Base-by-base conservation (phyloP, 140 eudicot genomes). In the Stevia rebaudiana region DNA sequence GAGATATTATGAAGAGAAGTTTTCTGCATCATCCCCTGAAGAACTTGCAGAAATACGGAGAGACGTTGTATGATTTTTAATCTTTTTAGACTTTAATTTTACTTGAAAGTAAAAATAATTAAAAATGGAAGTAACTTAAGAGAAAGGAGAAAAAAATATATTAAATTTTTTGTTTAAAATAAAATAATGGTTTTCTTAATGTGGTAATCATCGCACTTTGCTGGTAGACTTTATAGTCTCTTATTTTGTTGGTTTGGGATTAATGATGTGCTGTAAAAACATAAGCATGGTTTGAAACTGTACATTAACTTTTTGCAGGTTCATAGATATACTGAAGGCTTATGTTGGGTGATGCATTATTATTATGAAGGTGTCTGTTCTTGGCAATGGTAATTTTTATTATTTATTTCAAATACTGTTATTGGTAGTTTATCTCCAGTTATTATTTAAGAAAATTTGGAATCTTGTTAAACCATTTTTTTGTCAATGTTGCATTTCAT, bases 321-420 rank as follows among this genome's bases (percentile, higher is more conserved):
- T 8, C 61, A 65, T 69, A 91, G 70, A 65, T 91, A 91, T 70
- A 75, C 85, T 0, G 96, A 91, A 83, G 98, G 98, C n/a, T 78
- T 91, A 63, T 91, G 98, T 76, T 91, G 98, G 98, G 95, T 88
- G 65, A 91, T 91, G 98, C 95, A 81, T 55, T 91, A 91, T 80
- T 91, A 91, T 69, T 91, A 91, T 69, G 96, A 91, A 88, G 98
- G 98, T n/a, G 98, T 91, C 63, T 91, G 98, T 61, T 91, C 98
- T 19, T 91, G 98, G 98, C 84, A 84, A 68, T 91, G 98, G 98
- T 84, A 79, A 75, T 43, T 36, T 15, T 24, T 22, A 50, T 36
- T 30, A 6, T 43, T 6, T 15, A 21, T 22, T 30, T 3, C 18
- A 43, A 11, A 58, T 23, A 53, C 10, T 10, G 36, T 22, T 17